These are phyloP conservation scores for Platanus orientalis DNA, from an alignment of 164 flowering plant species.

Conservation along the genomic window DNA sequence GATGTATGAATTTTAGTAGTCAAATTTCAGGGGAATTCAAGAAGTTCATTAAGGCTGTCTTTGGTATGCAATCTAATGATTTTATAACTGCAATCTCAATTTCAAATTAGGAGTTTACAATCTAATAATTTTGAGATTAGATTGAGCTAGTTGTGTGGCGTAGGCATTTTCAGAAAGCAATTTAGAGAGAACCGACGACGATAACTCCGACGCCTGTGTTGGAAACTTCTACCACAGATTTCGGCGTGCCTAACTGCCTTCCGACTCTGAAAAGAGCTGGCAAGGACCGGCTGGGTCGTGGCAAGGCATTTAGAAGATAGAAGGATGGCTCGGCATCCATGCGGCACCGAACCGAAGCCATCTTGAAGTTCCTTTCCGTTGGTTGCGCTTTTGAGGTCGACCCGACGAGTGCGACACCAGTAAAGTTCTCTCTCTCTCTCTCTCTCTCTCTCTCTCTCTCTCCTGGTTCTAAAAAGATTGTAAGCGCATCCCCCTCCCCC, in stretches of 20 bases:
- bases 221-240: constrained; percentile 23
- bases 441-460: constrained; percentile 24
- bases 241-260: constrained; percentile 26
- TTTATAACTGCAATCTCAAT: too few species aligned
- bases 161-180: too few species aligned
- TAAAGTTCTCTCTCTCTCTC: constrained; percentile 78
- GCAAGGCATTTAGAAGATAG: constrained; percentile 12
- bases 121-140: too few species aligned
- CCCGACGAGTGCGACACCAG: constrained; percentile 72
- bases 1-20: too few species aligned
- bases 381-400: constrained; percentile 57
- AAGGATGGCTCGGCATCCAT: constrained; percentile 27
- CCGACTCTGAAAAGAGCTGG: not conserved
- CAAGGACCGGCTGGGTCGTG: not conserved
- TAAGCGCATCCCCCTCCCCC: too few species aligned
- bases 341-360: constrained; percentile 56
- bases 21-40: too few species aligned
- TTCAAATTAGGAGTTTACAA: too few species aligned
- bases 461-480: not conserved
- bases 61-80: too few species aligned
- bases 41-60: too few species aligned
- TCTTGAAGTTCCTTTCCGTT: constrained; percentile 44
- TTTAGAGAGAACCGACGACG: constrained; percentile 4
- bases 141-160: too few species aligned
- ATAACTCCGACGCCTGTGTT: constrained; percentile 4